Base-by-base conservation (phyloP, 257 asterid genomes). In the Parsonsia alboflavescens region DNA sequence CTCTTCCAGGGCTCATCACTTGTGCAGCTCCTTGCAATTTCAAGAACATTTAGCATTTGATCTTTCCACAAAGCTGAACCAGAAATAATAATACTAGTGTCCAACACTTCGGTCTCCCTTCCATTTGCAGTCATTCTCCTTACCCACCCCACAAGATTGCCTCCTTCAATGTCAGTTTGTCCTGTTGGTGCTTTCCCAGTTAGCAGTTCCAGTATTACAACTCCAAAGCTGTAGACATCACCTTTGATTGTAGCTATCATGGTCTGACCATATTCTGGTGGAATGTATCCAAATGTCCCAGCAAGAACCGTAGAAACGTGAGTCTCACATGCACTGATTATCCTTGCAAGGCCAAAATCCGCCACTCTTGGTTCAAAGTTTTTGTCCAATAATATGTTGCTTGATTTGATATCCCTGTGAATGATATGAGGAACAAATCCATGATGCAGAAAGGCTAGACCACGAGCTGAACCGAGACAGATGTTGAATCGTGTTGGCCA, bases 141-240 rank as follows among this genome's bases (percentile, higher is more conserved):
- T 44, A 87, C 91, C 97, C 98, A 93, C 1, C 98, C 98, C 8
- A 93, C 97, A 17, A 91, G 89, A 73, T 93, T 93, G 15, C 97
- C 97, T 19, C 98, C 97, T 72, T 93, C 97, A 4, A 80, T 81
- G 42, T 93, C 98, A 6, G 86, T 81, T 70, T 93, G 98, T 33
- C 98, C 98, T 1, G 80, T 83, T 15, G 98, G 94, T 42, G 82
- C 78, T 54, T 49, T 78, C 28, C 97, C 97, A 0, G 97, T 92
- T 7, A 92, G 84, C 26, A 92, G 80, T 85, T 92, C 97, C 48
- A 92, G 68, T 86, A 92, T 90, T 79, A 90, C 97, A 57, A 92
- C 97, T 5, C 97, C 97, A 39, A 92, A 92, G 78, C 97, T 91
- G 66, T 91, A 91, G 10, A 88, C 92, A 19, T 91, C 97, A 0